Base-by-base conservation (phyloP, 768 basidiomycete genomes). In the Lactarius sp. region DNA sequence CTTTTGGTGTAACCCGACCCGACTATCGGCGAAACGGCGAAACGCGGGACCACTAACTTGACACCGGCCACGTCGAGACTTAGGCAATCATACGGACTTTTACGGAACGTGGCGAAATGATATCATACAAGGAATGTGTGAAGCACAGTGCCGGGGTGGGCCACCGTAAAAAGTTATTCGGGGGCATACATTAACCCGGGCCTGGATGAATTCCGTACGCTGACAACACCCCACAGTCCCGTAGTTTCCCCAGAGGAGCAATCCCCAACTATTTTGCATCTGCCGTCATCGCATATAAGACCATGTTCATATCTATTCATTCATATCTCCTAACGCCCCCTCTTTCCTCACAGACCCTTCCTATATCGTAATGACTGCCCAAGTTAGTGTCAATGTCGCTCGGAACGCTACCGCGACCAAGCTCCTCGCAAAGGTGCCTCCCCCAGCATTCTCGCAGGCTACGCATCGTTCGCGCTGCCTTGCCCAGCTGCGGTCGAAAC, bases 401-500 rank as follows among this genome's bases (percentile, higher is more conserved):
- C 61, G 52, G 27, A 62, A 47, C 31, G 56, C 55, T 8, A n/a
- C 61, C 18, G 36, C 56, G 27, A 56, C 61, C 22, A 62, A 66
- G 33, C 37, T 68, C 47, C 52, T 68, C 31, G 61, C 65, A 22
- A 67, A 56, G 49, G 61, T 61, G 13, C 60, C 67, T 16, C 61
- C 67, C 5, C 65, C 67, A 6, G 55, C 66, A 34, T 68, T 68
- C 61, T 62, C 54, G 14, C 75, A 76, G 3, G 70, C 75, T 6
- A 70, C 84, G n/a, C 90, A 91, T 69, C 72, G 76, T 46, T 66
- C 78, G 27, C 86, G 90, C 62, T 83, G 83, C 70, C 75, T 90
- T 58, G 74, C 73, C 41, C 90, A 92, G 73, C 75, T 92, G 14
- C 85, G 85, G 56, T 86, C 87, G 31, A 92, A 92, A 74, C 80